Conservation (phyloP, 495 filamentous ascomycete species). For the Annulohypoxylon stygium region DNA sequence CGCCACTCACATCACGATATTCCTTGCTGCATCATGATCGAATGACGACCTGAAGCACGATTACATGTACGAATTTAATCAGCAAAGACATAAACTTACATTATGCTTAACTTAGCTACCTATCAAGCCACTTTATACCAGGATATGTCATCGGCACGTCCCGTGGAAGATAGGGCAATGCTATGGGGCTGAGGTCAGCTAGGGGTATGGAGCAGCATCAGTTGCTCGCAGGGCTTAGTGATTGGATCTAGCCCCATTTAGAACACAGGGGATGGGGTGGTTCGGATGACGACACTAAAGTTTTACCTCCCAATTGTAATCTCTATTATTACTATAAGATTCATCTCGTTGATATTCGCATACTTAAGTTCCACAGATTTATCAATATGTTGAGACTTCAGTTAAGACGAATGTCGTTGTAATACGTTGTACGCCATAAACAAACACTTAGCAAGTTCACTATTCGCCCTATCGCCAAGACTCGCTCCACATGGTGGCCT, state of each 20-base stretch:
- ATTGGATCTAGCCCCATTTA: not conserved
- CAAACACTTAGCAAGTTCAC: not conserved
- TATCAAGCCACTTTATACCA: not conserved
- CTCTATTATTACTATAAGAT: not conserved
- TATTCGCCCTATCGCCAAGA: not conserved
- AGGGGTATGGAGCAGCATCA: not conserved
- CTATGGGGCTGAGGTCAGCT: not conserved
- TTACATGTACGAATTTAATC: not conserved
- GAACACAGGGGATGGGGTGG: not conserved
- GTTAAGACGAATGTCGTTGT: not conserved
- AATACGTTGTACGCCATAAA: not conserved
- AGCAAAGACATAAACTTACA: not conserved
- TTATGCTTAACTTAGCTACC: not conserved
- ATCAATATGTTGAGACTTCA: not conserved
- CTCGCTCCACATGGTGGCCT: conserved; percentile 19
- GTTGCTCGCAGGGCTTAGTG: not conserved
- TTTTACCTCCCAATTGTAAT: not conserved
- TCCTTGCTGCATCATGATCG: not conserved
- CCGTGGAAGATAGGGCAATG: not conserved
- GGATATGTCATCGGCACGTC: not conserved
- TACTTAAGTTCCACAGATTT: not conserved
- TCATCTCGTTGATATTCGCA: not conserved
- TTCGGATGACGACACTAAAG: not conserved
- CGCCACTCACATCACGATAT: not conserved
- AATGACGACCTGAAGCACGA: not conserved